Percentiles rank a stretch among this genome's conserved stretches.
Conservation (phyloP, 306 rosid genomes). For the Senna siamea region DNA sequence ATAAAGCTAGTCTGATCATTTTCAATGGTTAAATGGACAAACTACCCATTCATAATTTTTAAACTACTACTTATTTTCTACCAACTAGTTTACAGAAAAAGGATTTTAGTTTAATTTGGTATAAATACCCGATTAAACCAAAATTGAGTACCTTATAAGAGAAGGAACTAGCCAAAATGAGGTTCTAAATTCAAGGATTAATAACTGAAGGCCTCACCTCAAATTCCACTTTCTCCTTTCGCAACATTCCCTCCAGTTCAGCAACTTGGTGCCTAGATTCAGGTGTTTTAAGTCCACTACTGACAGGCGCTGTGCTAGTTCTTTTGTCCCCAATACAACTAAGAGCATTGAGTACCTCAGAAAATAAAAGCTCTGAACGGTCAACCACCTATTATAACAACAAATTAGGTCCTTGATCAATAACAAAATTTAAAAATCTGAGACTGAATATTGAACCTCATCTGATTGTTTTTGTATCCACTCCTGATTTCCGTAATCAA, state of each 20-base stretch:
- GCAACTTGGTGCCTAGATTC: constrained; percentile 65
- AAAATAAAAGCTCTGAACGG: constrained; percentile 76
- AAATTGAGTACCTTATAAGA: constrained; percentile 10
- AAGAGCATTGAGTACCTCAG: constrained; percentile 79
- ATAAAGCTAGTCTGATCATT: not conserved
- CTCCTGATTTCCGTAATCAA: constrained; percentile 67
- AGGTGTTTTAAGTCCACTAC: constrained; percentile 50
- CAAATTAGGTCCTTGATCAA: constrained; percentile 30
- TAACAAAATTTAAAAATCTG: constrained; percentile 30
- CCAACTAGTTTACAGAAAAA: not conserved
- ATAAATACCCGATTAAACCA: constrained; percentile 22
- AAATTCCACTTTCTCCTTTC: constrained; percentile 80
- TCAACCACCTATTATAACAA: constrained; percentile 68
- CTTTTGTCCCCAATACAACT: constrained; percentile 67
- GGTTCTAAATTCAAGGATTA: constrained; percentile 33
- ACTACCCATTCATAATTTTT: not conserved
- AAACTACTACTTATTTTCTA: not conserved
- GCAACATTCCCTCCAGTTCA: constrained; percentile 77
- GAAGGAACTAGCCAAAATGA: constrained; percentile 22
- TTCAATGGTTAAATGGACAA: constrained; percentile 15
- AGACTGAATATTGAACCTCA: constrained; percentile 62
- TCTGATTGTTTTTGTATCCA: constrained; percentile 82
- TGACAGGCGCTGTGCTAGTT: constrained; percentile 41
- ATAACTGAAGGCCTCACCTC: constrained; percentile 62
- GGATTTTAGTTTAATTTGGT: not conserved